These are phyloP conservation scores for Alternaria dauci DNA, from an alignment of 2,329 filamentous ascomycete species.

Conservation along the genomic window DNA sequence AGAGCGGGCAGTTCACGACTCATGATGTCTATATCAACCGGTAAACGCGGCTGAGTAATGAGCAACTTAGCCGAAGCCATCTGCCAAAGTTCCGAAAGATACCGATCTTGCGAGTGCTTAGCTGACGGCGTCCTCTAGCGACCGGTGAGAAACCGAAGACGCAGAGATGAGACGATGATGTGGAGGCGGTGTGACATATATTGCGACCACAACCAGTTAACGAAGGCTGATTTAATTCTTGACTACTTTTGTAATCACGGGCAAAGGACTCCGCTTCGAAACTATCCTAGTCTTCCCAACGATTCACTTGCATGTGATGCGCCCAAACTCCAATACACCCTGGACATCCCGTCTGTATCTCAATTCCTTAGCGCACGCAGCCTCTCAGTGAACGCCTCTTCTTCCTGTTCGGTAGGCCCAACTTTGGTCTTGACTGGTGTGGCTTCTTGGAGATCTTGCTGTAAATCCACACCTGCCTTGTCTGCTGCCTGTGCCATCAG, in stretches of 20 bases:
- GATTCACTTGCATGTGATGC: constrained; percentile 6
- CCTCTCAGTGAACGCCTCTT: constrained; percentile 73
- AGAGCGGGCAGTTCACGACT: constrained; percentile 1
- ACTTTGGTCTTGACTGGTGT: constrained; percentile 64
- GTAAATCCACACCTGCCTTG: constrained; percentile 84
- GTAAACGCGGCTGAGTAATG: neutral
- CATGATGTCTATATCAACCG: neutral
- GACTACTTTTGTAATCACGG: constrained; percentile 1
- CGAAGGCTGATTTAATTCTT: neutral
- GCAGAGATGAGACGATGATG: constrained; percentile 2
- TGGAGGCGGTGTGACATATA: constrained; percentile 5
- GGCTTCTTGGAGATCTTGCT: constrained; percentile 73
- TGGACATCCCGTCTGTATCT: neutral
- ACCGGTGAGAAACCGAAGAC: neutral
- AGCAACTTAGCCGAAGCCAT: constrained; percentile 6
- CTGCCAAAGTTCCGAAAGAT: neutral
- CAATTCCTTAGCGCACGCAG: constrained; percentile 62
- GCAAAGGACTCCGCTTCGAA: neutral
- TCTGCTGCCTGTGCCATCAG: constrained; percentile 86
- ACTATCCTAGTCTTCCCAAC: constrained; percentile 1
- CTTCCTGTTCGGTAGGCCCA: constrained; percentile 78
- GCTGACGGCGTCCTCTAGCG: neutral
- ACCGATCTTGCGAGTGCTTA: neutral
- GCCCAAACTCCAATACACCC: constrained; percentile 7
- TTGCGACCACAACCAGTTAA: neutral